Percentiles rank a stretch among this genome's conserved stretches.
phyloP scores from a whole-genome alignment of 306 rosid genomes.

The Sicyos baderoa region DNA sequence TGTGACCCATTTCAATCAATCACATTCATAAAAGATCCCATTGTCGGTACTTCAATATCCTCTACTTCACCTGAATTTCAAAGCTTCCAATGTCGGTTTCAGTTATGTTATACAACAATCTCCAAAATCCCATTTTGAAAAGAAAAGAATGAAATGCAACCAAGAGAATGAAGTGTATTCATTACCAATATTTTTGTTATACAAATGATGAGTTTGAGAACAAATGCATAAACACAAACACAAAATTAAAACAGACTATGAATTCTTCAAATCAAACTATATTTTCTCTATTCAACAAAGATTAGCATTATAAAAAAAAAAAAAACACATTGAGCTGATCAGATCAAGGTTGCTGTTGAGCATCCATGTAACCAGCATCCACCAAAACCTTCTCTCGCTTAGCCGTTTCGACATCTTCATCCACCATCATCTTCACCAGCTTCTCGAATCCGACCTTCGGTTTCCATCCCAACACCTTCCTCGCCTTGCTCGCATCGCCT shows the following conservation, averaged over 20 bases:
- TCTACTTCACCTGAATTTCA: neutral
- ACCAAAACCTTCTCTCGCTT: constrained; percentile 96
- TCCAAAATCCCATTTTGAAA: too few relatives aligned
- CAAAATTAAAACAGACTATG: neutral
- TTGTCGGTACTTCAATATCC: neutral
- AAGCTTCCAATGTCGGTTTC: neutral
- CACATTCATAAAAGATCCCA: neutral
- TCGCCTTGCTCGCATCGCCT: constrained; percentile 75
- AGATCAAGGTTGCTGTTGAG: constrained; percentile 82
- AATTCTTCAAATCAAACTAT: constrained; percentile 11
- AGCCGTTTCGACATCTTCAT: constrained; percentile 74
- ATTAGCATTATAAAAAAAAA: too few relatives aligned
- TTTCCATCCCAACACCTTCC: constrained; percentile 84
- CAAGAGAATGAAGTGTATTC: neutral
- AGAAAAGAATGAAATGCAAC: too few relatives aligned
- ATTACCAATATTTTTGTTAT: neutral
- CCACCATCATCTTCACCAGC: constrained; percentile 97
- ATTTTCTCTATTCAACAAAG: neutral
- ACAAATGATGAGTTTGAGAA: neutral
- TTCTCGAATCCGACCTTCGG: constrained; percentile 77
- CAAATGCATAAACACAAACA: constrained; percentile 5
- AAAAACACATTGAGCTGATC: neutral
- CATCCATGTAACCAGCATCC: constrained; percentile 97
- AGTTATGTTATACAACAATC: too few relatives aligned
- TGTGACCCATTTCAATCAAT: constrained; percentile 4